Conservation (phyloP, 345 rosid genomes). For the Zanthoxylum bungeanum region DNA sequence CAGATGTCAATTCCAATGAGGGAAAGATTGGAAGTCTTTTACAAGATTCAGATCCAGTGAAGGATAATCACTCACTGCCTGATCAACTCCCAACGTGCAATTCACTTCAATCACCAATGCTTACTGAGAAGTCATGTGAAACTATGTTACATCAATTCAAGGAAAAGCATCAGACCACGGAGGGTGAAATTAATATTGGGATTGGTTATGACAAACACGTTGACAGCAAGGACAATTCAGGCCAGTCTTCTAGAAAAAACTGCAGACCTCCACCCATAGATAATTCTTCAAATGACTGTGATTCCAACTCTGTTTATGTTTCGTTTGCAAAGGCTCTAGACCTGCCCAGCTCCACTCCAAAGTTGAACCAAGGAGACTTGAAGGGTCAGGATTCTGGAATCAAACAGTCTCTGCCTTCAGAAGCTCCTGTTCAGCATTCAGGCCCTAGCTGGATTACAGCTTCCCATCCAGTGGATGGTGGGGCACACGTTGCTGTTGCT, state of each 20-base stretch:
- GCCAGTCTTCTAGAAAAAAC: conserved; percentile 40
- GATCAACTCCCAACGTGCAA: conserved; percentile 35
- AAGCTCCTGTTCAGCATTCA: conserved; percentile 50
- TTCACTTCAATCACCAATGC: conserved; percentile 30
- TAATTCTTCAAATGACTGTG: conserved; percentile 30
- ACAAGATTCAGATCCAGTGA: conserved; percentile 27
- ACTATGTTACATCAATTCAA: conserved; percentile 20
- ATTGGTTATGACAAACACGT: conserved; percentile 27
- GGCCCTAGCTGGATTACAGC: conserved; percentile 72
- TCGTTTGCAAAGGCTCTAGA: conserved; percentile 41
- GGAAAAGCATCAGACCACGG: conserved; percentile 21
- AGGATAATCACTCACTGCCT: conserved; percentile 27
- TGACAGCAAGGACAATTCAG: conserved; percentile 39
- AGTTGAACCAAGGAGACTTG: conserved; percentile 42
- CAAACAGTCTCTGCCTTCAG: conserved; percentile 48
- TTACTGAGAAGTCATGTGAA: conserved; percentile 36
- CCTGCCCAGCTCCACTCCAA: conserved; percentile 47
- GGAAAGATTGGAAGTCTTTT: conserved; percentile 26
- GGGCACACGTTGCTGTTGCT: conserved; percentile 19
- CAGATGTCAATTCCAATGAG: conserved; percentile 32
- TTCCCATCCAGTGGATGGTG: conserved; percentile 59
- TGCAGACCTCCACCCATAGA: conserved; percentile 31
- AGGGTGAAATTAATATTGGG: conserved; percentile 19
- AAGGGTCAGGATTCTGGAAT: conserved; percentile 40
- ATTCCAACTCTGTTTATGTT: conserved; percentile 31